These are phyloP conservation scores for Maudiozyma bulderi DNA, from an alignment of 805 yeast genomes.

Conservation along the genomic window DNA sequence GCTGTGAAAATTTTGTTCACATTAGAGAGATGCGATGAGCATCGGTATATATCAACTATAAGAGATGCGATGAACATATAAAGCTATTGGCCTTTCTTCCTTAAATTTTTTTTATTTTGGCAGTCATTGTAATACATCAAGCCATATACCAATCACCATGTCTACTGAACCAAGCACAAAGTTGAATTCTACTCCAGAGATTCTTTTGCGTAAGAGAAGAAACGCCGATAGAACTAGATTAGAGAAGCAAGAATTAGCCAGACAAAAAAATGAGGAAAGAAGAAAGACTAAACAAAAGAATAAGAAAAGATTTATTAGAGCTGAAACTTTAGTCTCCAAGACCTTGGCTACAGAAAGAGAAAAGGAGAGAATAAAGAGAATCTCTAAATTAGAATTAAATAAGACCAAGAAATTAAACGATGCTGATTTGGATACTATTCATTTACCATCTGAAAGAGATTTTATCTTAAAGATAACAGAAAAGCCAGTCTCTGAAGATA, in stretches of 20 bases:
- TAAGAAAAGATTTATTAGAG: constrained; percentile 54
- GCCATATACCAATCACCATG: not conserved
- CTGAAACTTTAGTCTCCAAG: constrained; percentile 63
- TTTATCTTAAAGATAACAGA: constrained; percentile 29
- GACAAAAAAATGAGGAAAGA: constrained; percentile 38
- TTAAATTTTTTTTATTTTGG: too few species aligned
- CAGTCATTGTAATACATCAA: not conserved
- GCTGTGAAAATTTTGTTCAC: constrained; percentile 10
- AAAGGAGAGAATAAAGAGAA: constrained; percentile 54
- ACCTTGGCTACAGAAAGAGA: constrained; percentile 59
- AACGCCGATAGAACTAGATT: constrained; percentile 63
- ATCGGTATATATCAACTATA: not conserved
- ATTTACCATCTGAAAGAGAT: constrained; percentile 26
- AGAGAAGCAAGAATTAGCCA: constrained; percentile 61
- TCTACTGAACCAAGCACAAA: constrained; percentile 3
- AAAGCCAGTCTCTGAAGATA: constrained; percentile 1
- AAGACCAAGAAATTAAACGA: constrained; percentile 19
- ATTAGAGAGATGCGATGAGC: constrained; percentile 5
- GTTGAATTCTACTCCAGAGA: constrained; percentile 57
- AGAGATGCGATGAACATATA: too few species aligned
- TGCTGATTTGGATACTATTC: not conserved
- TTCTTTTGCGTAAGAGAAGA: constrained; percentile 69
- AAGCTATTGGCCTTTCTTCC: too few species aligned
- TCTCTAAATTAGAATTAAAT: constrained; percentile 42
- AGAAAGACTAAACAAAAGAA: constrained; percentile 35